Evolutionary conservation across 257 asterid genomes (phyloP).

Genomic region (Solanum neorickii): DNA sequence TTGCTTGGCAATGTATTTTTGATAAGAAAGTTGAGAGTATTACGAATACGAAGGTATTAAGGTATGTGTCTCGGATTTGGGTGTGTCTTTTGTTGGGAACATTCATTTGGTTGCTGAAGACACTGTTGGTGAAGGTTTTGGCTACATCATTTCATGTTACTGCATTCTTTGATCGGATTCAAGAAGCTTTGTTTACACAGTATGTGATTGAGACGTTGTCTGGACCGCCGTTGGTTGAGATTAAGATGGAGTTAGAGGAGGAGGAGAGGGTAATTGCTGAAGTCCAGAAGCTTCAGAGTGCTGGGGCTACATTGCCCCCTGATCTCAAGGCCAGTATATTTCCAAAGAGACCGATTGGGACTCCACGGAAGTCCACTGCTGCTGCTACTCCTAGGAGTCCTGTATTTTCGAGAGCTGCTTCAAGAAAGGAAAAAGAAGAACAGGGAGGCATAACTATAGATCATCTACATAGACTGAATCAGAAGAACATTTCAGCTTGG

Average conservation of each 20-base stretch:
- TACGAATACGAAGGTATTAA: constrained; percentile 28
- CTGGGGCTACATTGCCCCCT: constrained; percentile 63
- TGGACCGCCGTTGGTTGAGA: constrained; percentile 64
- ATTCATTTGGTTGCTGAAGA: constrained; percentile 65
- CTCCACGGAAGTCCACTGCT: constrained; percentile 42
- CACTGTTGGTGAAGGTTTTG: constrained; percentile 63
- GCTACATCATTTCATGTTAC: constrained; percentile 80
- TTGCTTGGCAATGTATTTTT: constrained; percentile 76
- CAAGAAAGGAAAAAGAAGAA: constrained; percentile 41
- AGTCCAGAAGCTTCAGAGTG: constrained; percentile 65
- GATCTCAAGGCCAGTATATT: constrained; percentile 57
- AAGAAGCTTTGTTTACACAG: constrained; percentile 69
- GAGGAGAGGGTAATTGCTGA: constrained; percentile 65
- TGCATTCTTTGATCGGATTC: constrained; percentile 78
- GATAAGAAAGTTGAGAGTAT: constrained; percentile 42
- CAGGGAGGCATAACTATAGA: constrained; percentile 49
- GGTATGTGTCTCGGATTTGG: constrained; percentile 59
- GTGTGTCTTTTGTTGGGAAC: constrained; percentile 76
- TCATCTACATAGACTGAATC: constrained; percentile 70
- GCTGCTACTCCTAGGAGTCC: constrained; percentile 39
- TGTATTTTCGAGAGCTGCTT: constrained; percentile 22
- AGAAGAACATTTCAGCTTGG: constrained; percentile 83
- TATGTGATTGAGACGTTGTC: constrained; percentile 64
- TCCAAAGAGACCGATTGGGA: constrained; percentile 30
- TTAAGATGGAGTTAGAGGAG: constrained; percentile 52